Conservation (phyloP, 345 rosid species). For the Linum usitatissimum region DNA sequence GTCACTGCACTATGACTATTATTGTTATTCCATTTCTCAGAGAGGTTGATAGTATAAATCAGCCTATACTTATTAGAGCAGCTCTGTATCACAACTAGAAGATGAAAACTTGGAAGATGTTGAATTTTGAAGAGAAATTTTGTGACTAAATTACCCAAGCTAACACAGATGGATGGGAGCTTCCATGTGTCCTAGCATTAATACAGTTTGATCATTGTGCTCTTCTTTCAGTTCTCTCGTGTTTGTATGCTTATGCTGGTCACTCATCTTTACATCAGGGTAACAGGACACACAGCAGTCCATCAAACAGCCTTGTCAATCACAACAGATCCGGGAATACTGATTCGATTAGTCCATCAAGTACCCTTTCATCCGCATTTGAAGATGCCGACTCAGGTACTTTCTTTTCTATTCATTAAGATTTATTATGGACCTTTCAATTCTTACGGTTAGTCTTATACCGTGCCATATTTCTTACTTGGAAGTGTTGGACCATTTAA, state of each 20-base stretch:
- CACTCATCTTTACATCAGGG: conserved; percentile 31
- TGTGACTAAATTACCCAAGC: no score
- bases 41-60: no score
- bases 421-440: not conserved
- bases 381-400: conserved; percentile 91
- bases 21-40: no score
- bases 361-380: conserved; percentile 53
- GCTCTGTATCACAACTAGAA: no score
- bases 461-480: conserved; percentile 9
- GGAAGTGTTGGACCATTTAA: conserved; percentile 20
- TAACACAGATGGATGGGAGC: no score
- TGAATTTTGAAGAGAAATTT: no score
- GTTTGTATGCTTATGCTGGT: not conserved
- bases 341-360: conserved; percentile 73
- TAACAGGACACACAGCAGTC: conserved; percentile 38
- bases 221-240: not conserved
- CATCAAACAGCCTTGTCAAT: conserved; percentile 31
- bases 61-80: no score
- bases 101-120: no score
- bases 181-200: no score
- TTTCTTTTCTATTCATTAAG: conserved; percentile 9
- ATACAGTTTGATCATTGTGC: not conserved
- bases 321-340: conserved; percentile 41
- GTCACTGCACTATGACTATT: not conserved
- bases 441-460: conserved; percentile 4